Evolutionary conservation across 1,139 yeast genomes (phyloP).

Genomic region (Protomyces pachydermus): DNA sequence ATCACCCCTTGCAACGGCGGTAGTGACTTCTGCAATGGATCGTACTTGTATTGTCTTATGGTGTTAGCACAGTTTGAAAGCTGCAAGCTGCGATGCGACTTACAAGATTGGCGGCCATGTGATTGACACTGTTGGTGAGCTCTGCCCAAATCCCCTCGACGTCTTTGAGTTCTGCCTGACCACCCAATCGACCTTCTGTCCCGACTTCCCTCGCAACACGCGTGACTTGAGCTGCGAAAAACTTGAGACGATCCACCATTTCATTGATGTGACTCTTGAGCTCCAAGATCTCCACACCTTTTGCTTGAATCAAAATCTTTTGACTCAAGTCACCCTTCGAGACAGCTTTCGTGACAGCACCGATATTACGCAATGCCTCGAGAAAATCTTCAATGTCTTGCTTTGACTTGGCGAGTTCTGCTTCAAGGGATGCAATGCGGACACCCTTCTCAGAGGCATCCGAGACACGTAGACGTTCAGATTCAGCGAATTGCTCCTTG

Average conservation of each 20-base stretch:
- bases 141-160: slow-evolving; percentile 85
- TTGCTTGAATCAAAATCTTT: slow-evolving; percentile 64
- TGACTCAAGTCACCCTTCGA: slow-evolving; percentile 81
- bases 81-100: not conserved
- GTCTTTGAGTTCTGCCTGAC: slow-evolving; percentile 78
- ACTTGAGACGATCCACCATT: slow-evolving; percentile 81
- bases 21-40: slow-evolving; percentile 82
- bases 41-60: slow-evolving; percentile 63
- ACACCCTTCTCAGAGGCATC: not conserved
- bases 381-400: slow-evolving; percentile 46
- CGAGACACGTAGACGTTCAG: not conserved
- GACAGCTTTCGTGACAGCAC: slow-evolving; percentile 75
- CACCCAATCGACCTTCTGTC: slow-evolving; percentile 83
- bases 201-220: slow-evolving; percentile 76
- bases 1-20: slow-evolving; percentile 79
- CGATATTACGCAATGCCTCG: slow-evolving; percentile 70
- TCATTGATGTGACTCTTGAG: slow-evolving; percentile 78
- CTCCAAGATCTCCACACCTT: slow-evolving; percentile 63
- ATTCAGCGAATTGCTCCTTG: not conserved
- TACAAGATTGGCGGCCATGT: slow-evolving; percentile 73
- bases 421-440: not conserved
- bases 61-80: not conserved
- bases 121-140: slow-evolving; percentile 75
- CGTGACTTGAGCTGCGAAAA: slow-evolving; percentile 76
- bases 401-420: not conserved